Evolutionary conservation across 2,329 filamentous ascomycete species (phyloP).

Genomic region (Neobulgaria alba): DNA sequence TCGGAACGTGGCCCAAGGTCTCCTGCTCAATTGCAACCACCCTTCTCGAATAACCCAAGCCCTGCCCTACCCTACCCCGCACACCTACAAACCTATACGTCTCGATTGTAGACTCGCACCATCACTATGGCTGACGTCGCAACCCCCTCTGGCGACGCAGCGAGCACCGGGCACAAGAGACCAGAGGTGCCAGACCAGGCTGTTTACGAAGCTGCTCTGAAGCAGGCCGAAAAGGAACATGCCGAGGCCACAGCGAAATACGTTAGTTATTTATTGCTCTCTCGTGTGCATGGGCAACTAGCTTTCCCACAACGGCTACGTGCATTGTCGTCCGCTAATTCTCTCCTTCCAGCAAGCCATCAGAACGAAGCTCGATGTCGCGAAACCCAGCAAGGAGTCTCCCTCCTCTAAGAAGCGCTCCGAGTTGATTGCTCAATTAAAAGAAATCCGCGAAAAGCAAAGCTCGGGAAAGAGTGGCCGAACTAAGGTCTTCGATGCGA

Average conservation of each 20-base stretch:
- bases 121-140: conserved; percentile 43
- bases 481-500: conserved; percentile 71
- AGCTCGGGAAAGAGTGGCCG: conserved; percentile 78
- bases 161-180: conserved; percentile 35
- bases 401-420: conserved; percentile 75
- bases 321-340: conserved; percentile 14
- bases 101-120: too few relatives aligned
- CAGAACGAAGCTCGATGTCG: conserved; percentile 80
- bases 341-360: conserved; percentile 60
- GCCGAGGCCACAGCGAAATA: conserved; percentile 64
- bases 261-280: conserved; percentile 35
- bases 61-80: too few relatives aligned
- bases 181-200: conserved; percentile 85
- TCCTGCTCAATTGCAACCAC: too few relatives aligned
- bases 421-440: conserved; percentile 75
- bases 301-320: conserved; percentile 2
- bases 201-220: conserved; percentile 69
- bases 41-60: too few relatives aligned
- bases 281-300: background rate
- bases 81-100: too few relatives aligned
- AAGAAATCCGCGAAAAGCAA: conserved; percentile 80
- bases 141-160: conserved; percentile 36
- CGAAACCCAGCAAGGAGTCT: conserved; percentile 71
- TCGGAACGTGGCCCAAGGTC: too few relatives aligned
- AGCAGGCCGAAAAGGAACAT: conserved; percentile 80